Base-by-base conservation (phyloP, 2,329 filamentous ascomycete genomes). In the Penicillium sp. region DNA sequence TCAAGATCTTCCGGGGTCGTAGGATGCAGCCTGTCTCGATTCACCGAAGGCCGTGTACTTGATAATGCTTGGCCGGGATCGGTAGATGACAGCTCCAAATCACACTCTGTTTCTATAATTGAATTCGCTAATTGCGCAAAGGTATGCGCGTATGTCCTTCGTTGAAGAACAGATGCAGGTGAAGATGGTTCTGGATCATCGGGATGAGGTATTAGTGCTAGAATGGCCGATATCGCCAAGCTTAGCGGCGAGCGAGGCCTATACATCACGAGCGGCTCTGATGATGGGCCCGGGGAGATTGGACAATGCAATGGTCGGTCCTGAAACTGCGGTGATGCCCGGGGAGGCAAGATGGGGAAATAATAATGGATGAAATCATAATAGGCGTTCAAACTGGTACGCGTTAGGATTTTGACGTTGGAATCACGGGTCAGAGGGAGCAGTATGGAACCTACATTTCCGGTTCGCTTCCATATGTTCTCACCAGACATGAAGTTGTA, bases 281-380 rank as follows among this genome's bases (percentile, higher is more conserved):
- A 70, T 37, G 71, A 65, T n/a, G 70, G 63, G 47, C 65, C 67
- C 15, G 73, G 60, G n/a, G 74, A 71, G 12, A 70, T 64, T 6
- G 68, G 66, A 20, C 67, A 66, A 52, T 76, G 69, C 51, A 78
- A 57, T 7, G 77, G 76, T 15, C 63, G 62, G 64, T 79, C 74
- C 34, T 68, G 65, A 20, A 63, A 66, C 39, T 66, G 70, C 5
- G 70, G 67, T 7, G 67, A 57, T 42, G 63, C 67, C 39, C 76
- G 68, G 31, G 78, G 76, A 6, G 78, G 77, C 31, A 81, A 69
- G 39, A 81, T 75, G 5, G 78, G 78, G 45, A 79, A 79, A 63
- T 78, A 81, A n/a, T 68, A 57, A 64, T 81, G 78, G 55, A 80
- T 76, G 57, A 78, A 81, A 47, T 77, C 75, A 58, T 81, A 81